phyloP scores from a whole-genome alignment of 768 basidiomycete species.

The Suillus spraguei region DNA sequence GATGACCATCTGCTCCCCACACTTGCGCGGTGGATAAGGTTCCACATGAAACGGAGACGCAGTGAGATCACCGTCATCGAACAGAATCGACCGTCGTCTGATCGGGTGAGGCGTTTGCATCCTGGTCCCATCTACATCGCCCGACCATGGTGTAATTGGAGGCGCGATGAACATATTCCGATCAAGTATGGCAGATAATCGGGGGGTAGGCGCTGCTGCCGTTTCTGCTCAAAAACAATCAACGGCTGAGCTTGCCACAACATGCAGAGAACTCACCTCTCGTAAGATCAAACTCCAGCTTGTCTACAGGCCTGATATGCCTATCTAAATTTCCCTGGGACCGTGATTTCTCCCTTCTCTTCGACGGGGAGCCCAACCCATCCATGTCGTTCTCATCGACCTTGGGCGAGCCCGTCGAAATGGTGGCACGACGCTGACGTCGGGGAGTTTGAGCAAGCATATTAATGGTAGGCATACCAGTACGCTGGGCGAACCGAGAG shows the following conservation, averaged over 20 bases:
- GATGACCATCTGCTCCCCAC: constrained; percentile 37
- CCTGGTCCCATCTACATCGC: constrained; percentile 36
- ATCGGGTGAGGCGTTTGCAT: constrained; percentile 21
- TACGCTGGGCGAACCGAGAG: constrained; percentile 20
- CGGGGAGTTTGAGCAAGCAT: constrained; percentile 36
- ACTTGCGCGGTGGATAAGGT: constrained; percentile 58
- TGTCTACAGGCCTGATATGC: constrained; percentile 67
- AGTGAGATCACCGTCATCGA: constrained; percentile 51
- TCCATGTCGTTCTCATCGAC: constrained; percentile 37
- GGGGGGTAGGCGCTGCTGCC: constrained; percentile 44
- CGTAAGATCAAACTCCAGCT: constrained; percentile 65
- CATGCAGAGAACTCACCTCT: constrained; percentile 47
- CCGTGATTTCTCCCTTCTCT: constrained; percentile 64
- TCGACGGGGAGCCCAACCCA: constrained; percentile 53
- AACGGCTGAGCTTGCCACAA: constrained; percentile 2
- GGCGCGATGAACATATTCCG: constrained; percentile 67
- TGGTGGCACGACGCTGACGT: constrained; percentile 57
- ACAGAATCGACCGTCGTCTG: constrained; percentile 18
- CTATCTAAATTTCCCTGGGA: constrained; percentile 66
- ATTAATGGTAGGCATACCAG: constrained; percentile 20
- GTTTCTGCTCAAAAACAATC: constrained; percentile 28
- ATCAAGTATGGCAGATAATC: constrained; percentile 70
- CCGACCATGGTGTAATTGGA: constrained; percentile 38
- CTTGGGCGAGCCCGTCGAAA: constrained; percentile 63
- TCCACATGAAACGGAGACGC: constrained; percentile 66